Evolutionary conservation across 345 rosid species (phyloP).

Genomic region (Leavenworthia alabamica): DNA sequence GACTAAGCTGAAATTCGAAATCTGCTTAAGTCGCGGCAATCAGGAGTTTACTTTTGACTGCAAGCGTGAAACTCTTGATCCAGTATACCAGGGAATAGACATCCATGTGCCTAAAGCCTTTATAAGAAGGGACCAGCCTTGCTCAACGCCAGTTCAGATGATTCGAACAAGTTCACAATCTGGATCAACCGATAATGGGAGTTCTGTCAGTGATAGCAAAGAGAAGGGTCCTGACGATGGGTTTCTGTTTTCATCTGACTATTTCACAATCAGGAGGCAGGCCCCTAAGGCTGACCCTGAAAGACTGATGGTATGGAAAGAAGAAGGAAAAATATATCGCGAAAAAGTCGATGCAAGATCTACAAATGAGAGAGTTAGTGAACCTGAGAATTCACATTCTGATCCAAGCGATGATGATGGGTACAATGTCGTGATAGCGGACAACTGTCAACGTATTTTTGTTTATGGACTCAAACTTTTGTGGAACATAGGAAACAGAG

Average conservation of each 20-base stretch:
- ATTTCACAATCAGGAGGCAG: conserved; percentile 90
- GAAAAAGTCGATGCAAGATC: conserved; percentile 80
- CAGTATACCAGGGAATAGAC: conserved; percentile 87
- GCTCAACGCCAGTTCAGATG: conserved; percentile 47
- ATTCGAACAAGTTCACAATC: conserved; percentile 53
- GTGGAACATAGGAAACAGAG: conserved; percentile 86
- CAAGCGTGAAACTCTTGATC: conserved; percentile 87
- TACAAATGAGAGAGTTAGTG: conserved; percentile 72
- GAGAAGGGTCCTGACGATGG: conserved; percentile 87
- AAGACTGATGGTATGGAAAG: conserved; percentile 93
- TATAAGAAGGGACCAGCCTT: conserved; percentile 46
- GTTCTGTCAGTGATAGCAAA: conserved; percentile 9
- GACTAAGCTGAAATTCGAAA: conserved; percentile 75
- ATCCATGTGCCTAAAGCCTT: conserved; percentile 68
- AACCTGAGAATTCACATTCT: conserved; percentile 66
- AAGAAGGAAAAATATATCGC: conserved; percentile 81
- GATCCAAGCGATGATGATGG: conserved; percentile 98
- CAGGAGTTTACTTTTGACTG: conserved; percentile 82
- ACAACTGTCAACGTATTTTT: conserved; percentile 85
- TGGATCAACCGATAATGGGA: conserved; percentile 42
- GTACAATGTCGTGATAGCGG: conserved; percentile 80
- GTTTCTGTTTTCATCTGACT: conserved; percentile 84
- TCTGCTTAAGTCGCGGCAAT: conserved; percentile 74
- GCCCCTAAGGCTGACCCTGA: conserved; percentile 88
- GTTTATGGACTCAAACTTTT: conserved; percentile 76